These are phyloP conservation scores for Ogataea dorogensis DNA, from an alignment of 805 yeast species.

Conservation along the genomic window DNA sequence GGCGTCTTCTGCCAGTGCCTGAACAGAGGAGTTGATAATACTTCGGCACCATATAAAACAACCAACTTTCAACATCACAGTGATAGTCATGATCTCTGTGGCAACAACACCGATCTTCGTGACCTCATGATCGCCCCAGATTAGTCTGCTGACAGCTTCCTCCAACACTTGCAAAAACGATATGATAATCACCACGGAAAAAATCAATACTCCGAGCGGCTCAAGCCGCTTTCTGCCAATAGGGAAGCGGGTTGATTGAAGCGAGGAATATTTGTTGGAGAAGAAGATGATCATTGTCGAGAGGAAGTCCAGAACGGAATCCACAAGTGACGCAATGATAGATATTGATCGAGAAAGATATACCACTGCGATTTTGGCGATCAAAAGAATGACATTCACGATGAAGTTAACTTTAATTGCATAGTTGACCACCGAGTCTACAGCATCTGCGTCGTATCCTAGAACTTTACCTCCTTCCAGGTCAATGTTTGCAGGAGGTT, in stretches of 20 bases:
- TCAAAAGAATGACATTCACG: conserved; percentile 54
- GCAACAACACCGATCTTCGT: conserved; percentile 53
- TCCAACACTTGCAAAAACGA: conserved; percentile 72
- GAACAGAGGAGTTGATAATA: conserved; percentile 63
- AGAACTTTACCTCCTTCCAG: conserved; percentile 55
- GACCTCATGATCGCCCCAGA: conserved; percentile 36
- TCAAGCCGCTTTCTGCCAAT: conserved; percentile 72
- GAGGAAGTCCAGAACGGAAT: conserved; percentile 69
- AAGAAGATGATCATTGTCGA: conserved; percentile 71
- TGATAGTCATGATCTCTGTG: conserved; percentile 56
- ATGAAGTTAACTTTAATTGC: conserved; percentile 67
- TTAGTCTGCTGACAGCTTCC: conserved; percentile 52
- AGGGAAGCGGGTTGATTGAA: conserved; percentile 46
- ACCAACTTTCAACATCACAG: conserved; percentile 56
- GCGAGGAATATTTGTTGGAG: conserved; percentile 51
- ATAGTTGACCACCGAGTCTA: conserved; percentile 42
- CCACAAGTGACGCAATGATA: conserved; percentile 74
- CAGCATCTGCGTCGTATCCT: conserved; percentile 45
- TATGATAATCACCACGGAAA: conserved; percentile 66
- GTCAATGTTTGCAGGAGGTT: conserved; percentile 61
- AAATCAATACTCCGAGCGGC: conserved; percentile 75
- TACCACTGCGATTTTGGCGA: conserved; percentile 61
- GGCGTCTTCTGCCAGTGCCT: conserved; percentile 82
- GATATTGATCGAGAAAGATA: conserved; percentile 70
- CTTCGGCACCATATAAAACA: conserved; percentile 65